These are phyloP conservation scores for Hygrophila difformis DNA, from an alignment of 257 asterid species.

Conservation along the genomic window DNA sequence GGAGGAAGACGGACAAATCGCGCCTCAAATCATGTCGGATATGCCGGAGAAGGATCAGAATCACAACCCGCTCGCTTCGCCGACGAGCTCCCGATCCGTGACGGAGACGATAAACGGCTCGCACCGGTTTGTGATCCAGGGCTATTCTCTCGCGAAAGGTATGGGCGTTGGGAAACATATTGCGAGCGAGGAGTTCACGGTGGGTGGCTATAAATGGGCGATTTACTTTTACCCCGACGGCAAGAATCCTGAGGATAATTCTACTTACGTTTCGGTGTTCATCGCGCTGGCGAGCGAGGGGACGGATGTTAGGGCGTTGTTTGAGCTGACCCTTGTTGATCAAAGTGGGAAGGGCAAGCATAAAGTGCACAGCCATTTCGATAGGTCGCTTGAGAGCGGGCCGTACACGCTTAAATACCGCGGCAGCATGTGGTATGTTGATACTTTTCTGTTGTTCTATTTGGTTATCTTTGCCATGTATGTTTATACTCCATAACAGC, in stretches of 20 bases:
- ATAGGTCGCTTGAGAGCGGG: slow-evolving; percentile 59
- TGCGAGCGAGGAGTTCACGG: slow-evolving; percentile 58
- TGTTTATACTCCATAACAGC: background rate
- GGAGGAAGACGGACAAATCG: background rate
- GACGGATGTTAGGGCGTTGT: slow-evolving; percentile 64
- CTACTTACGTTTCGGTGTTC: slow-evolving; percentile 49
- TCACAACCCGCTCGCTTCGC: slow-evolving; percentile 16
- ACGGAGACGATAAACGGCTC: slow-evolving; percentile 61
- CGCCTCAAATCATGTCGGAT: slow-evolving; percentile 13
- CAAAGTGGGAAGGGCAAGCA: slow-evolving; percentile 72
- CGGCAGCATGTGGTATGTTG: slow-evolving; percentile 51
- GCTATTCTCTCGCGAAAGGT: slow-evolving; percentile 60
- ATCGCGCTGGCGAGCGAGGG: slow-evolving; percentile 69
- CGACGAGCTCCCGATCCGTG: slow-evolving; percentile 54
- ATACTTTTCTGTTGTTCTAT: background rate
- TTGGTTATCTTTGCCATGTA: background rate
- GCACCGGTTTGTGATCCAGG: slow-evolving; percentile 56
- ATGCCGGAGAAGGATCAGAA: slow-evolving; percentile 12
- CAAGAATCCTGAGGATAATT: slow-evolving; percentile 54
- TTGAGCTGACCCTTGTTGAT: slow-evolving; percentile 61
- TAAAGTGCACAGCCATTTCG: slow-evolving; percentile 68
- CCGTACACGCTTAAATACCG: slow-evolving; percentile 52
- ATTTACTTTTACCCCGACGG: slow-evolving; percentile 67
- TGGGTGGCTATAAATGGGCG: slow-evolving; percentile 69
- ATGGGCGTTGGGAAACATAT: slow-evolving; percentile 66